Evolutionary conservation across 352 stramenopile species (phyloP), one percentile per base, ranked within the genome.

Genomic region (Pythium apleroticum): DNA sequence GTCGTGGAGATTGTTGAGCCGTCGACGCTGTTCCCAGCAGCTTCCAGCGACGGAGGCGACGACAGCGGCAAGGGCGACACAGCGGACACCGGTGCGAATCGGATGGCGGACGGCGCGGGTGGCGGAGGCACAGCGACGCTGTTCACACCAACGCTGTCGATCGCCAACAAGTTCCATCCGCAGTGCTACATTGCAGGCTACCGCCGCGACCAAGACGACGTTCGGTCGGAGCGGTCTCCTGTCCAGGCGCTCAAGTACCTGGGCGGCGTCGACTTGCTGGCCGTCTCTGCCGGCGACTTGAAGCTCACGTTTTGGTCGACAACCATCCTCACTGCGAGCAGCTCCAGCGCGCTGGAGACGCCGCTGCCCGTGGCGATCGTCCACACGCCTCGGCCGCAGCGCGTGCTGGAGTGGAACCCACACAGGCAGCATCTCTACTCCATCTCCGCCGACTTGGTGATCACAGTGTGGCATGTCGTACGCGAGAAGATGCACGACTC

Each of bases 221-320:
- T 91, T 19, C 77, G 84, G 4, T 91, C 82, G 8, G 84, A 93
- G 67, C 77, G 81, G 10, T 91, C 82, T 19, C 84, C 84, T 2
- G 84, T 93, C 2, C 84, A 93, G 63, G 81, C 71, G 11, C 55
- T 93, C 12, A 90, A 90, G 63, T 90, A 88, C 60, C 55, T 93
- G n/a, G 74, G 63, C 17, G 61, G 58, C 0, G 54, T 88, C 4
- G 82, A 93, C 50, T 41, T 93, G 12, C 65, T 93, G 9, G 82
- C 73, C n/a, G 77, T 91, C 10, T 91, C 84, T 1, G 84, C 74
- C 9, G 84, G 82, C 0, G 84, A 93, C 45, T 62, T 93, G 17
- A 93, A 91, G 55, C 74, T 93, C 57, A 91, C 82, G 27, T 91
- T 93, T 57, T 93, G 84, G 84, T 63, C 79, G 2, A 74, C 81